Evolutionary conservation across 2,329 filamentous ascomycete species (phyloP), one percentile per base, ranked within the genome.

Genomic region (Sphaerulina vaccinii): DNA sequence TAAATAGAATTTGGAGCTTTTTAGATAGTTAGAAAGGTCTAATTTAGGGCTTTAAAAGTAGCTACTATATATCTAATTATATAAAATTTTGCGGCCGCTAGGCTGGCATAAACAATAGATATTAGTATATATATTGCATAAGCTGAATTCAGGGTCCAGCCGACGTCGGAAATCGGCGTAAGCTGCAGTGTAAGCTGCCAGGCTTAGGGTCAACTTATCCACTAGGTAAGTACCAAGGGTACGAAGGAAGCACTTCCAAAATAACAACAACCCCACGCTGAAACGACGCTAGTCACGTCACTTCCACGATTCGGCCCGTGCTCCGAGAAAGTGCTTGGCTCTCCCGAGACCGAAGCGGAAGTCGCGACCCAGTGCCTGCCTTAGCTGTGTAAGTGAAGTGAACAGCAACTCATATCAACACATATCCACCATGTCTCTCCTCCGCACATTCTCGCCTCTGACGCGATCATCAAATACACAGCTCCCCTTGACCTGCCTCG

Each of bases 401-500:
- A 39, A 39, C 6, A 3, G 15, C 36, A 39, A 16, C 16, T 11
- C 4, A n/a, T 21, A 27, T 16, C 8, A 41, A 24, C 38, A 22
- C 32, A 23, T 53, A 54, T 16, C 64, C 13, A 65, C 62, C 45
- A 61, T 60, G 47, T 56, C 60, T 29, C 57, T 66, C 1, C 51
- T 68, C 32, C 57, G 60, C 23, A 53, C 62, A 2, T 64, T 62
- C 53, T 61, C 65, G 23, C 62, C 62, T 6, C 38, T 59, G 22
- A 54, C 57, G 43, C 51, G 42, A 42, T 40, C 47, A 13, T 18
- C 52, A 8, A 43, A 15, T 2, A 19, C 16, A 11, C 42, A 51
- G 10, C 40, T 60, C 4, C 54, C 62, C 4, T 58, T 57, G 56
- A 61, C 61, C 40, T 63, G 61, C 44, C 54, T 63, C 27, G 41